A percentile compares a stretch with the other conserved stretches of the same genome.
Evolutionary conservation across 805 yeast genomes (phyloP).

Genomic region (Kuraishia molischiana): DNA sequence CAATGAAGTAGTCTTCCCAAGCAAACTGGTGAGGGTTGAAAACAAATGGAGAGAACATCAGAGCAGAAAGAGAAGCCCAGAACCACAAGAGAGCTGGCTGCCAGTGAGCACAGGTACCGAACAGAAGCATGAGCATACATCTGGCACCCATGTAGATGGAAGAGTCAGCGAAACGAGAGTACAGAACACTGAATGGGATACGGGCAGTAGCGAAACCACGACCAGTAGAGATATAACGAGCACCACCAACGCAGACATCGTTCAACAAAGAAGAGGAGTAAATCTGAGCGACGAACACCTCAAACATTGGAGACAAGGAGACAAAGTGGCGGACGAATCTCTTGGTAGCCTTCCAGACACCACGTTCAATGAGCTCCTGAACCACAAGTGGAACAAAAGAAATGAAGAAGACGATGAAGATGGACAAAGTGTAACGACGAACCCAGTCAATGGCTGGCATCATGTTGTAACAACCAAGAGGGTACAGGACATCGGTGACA

Average conservation of each 20-base stretch:
- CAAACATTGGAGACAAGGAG: slow-evolving; percentile 73
- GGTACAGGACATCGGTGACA: slow-evolving; percentile 53
- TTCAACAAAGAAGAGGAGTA: slow-evolving; percentile 62
- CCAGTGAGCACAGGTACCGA: slow-evolving; percentile 77
- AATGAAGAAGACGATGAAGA: slow-evolving; percentile 74
- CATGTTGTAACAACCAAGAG: slow-evolving; percentile 67
- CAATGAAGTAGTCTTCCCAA: slow-evolving; percentile 92
- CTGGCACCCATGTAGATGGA: slow-evolving; percentile 82
- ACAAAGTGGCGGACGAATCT: slow-evolving; percentile 60
- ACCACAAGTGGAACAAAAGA: slow-evolving; percentile 71
- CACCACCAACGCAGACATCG: slow-evolving; percentile 78
- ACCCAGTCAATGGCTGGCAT: slow-evolving; percentile 73
- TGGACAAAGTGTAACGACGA: slow-evolving; percentile 70
- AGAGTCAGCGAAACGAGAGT: slow-evolving; percentile 71
- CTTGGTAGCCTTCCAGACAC: slow-evolving; percentile 64
- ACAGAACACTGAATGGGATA: slow-evolving; percentile 64
- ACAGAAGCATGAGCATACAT: slow-evolving; percentile 59
- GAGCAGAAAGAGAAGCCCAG: slow-evolving; percentile 87
- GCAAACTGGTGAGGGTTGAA: slow-evolving; percentile 98
- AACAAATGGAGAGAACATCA: slow-evolving; percentile 85
- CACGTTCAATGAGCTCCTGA: slow-evolving; percentile 77
- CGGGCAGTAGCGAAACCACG: slow-evolving; percentile 81
- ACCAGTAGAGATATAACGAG: slow-evolving; percentile 79
- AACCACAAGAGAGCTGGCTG: slow-evolving; percentile 93
- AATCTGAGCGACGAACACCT: slow-evolving; percentile 74